These are phyloP conservation scores for Rhodosporidiobolus sp. DNA, from an alignment of 768 basidiomycete genomes.

Conservation along the genomic window DNA sequence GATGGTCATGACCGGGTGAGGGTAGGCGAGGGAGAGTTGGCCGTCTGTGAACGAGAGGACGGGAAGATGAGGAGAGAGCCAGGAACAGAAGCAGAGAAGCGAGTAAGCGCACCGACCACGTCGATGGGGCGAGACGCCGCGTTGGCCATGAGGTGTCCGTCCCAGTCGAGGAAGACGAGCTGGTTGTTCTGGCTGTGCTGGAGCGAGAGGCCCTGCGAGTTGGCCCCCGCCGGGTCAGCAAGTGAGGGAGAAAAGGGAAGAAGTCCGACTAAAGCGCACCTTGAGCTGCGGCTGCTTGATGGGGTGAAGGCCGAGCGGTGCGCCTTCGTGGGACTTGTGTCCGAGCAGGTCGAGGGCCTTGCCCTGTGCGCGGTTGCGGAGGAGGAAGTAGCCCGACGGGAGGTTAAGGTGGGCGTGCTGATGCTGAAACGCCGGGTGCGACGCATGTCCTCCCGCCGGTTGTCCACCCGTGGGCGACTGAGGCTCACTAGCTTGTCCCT, in stretches of 20 bases:
- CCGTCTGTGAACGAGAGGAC: not conserved
- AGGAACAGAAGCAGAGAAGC: not conserved
- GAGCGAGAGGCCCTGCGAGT: conserved; percentile 7
- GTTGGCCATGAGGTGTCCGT: conserved; percentile 16
- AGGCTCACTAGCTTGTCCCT: not conserved
- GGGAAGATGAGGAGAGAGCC: not conserved
- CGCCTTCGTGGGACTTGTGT: conserved; percentile 14
- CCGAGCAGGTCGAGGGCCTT: conserved; percentile 26
- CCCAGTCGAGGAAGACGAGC: conserved; percentile 27
- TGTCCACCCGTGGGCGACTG: not conserved
- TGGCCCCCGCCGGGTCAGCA: too few relatives aligned
- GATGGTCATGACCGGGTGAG: conserved; percentile 14
- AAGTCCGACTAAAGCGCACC: too few relatives aligned
- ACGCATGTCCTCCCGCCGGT: not conserved
- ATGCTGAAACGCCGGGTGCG: conserved; percentile 1
- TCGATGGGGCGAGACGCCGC: conserved; percentile 11
- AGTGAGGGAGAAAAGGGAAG: too few relatives aligned
- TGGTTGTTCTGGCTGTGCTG: conserved; percentile 26
- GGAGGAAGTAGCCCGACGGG: conserved; percentile 25
- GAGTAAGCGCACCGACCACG: not conserved
- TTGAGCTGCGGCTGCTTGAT: conserved; percentile 22
- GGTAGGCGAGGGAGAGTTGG: conserved; percentile 5
- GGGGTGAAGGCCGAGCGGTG: conserved; percentile 25
- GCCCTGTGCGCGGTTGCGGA: conserved; percentile 27
- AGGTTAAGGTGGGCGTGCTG: conserved; percentile 1